Evolutionary conservation across 1,284 basidiomycete genomes (phyloP), one percentile per base, ranked within the genome.

Genomic region (Puccinia polysora): DNA sequence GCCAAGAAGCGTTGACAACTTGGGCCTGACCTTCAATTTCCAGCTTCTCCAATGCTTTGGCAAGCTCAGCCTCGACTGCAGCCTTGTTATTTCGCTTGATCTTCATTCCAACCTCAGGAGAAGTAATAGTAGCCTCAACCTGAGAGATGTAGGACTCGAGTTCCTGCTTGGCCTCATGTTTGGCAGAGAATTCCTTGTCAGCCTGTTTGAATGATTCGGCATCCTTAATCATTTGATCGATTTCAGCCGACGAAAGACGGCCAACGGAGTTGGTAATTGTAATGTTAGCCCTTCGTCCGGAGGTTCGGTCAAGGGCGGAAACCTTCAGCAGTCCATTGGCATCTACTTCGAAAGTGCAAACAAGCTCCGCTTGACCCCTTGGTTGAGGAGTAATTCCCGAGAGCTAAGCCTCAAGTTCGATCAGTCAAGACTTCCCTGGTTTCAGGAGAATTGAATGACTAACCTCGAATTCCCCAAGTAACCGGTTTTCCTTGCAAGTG

Each of bases 151-250:
- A 95, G 47, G 91, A 87, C 84, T 97, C 94, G 75, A 97, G 87
- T 81, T 95, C 92, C 72, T 91, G 89, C 83, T 94, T 95, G 77
- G 94, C 91, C 82, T 97, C 92, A 81, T 96, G 93, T 77, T 89
- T 89, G 74, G 92, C 88, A 77, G 91, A 89, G 85, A 93, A 95
- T 81, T 96, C 93, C 84, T 91, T 92, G 87, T 97, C 94, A 70
- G 90, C 90, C 81, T 88, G 87, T 85, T 92, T 93, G 87, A 87
- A 96, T 81, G 91, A 88, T 82, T 96, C 92, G 73, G 93, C 93
- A 80, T 96, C 91, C 84, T 92, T 91, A 85, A 96, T 93, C 94
- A 97, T 97, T 83, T 94, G 90, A 78, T 93, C 90, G 76, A 96
- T 97, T 85, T 97, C 93, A 76, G 87, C 89, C 60, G 88, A 86